A percentile compares a stretch with the other conserved stretches of the same genome.
phyloP scores from a whole-genome alignment of 2,329 filamentous ascomycete species.

The Hortaea werneckii region DNA sequence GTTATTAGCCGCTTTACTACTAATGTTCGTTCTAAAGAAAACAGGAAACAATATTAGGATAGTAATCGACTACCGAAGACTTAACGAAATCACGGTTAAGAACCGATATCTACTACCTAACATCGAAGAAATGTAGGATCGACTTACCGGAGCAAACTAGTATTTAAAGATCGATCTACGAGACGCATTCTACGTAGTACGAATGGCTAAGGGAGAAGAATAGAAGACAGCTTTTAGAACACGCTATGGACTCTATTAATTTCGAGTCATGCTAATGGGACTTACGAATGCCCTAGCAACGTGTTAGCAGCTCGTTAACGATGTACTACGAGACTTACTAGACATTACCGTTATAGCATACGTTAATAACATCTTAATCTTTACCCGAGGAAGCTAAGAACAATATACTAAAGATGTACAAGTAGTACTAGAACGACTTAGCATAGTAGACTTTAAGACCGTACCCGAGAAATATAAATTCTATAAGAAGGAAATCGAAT shows the following conservation, averaged over 20 bases:
- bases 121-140: constrained; percentile 14
- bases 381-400: constrained; percentile 15
- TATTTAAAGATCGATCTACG: constrained; percentile 18
- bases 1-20: constrained; percentile 5
- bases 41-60: constrained; percentile 8
- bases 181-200: constrained; percentile 16
- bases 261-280: constrained; percentile 17
- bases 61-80: constrained; percentile 15
- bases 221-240: constrained; percentile 15
- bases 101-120: constrained; percentile 18
- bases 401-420: constrained; percentile 18
- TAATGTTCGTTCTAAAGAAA: constrained; percentile 18
- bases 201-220: constrained; percentile 17
- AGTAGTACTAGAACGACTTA: constrained; percentile 17
- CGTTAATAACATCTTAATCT: constrained; percentile 22
- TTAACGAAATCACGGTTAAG: constrained; percentile 22
- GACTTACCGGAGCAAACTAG: constrained; percentile 8
- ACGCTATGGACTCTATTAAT: constrained; percentile 16
- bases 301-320: constrained; percentile 20
- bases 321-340: constrained; percentile 15
- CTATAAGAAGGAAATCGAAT: constrained; percentile 18
- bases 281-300: constrained; percentile 14
- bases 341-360: constrained; percentile 15
- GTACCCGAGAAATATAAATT: constrained; percentile 22
- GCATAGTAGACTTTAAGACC: constrained; percentile 7